Percentiles rank a stretch among this genome's conserved stretches.
Conservation (phyloP, 495 filamentous ascomycete genomes). For the Aspergillus asperescens region DNA sequence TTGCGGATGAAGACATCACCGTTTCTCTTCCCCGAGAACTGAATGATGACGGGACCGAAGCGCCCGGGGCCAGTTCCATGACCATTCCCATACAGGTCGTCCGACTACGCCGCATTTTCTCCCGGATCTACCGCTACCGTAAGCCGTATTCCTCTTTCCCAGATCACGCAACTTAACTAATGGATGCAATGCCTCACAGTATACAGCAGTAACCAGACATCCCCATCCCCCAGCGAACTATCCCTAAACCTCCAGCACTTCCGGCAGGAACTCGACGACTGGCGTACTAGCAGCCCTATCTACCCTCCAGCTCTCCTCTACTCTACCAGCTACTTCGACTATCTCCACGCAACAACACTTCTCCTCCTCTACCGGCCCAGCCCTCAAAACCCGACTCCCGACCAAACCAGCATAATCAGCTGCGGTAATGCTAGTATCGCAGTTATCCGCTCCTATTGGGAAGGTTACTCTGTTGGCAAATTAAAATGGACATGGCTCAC, state of each 20-base stretch:
- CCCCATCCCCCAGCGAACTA: conserved; percentile 33
- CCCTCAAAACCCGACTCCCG: conserved; percentile 43
- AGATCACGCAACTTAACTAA: not conserved
- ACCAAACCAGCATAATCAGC: conserved; percentile 38
- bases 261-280: conserved; percentile 46
- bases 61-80: conserved; percentile 36
- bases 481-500: conserved; percentile 54
- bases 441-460: conserved; percentile 48
- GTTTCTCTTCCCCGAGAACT: conserved; percentile 41
- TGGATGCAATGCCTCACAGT: conserved; percentile 24
- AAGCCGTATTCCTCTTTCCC: conserved; percentile 13
- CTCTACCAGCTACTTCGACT: conserved; percentile 46
- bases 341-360: conserved; percentile 49
- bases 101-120: conserved; percentile 45
- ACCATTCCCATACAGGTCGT: conserved; percentile 48
- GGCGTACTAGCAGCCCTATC: conserved; percentile 36
- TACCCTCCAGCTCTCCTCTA: conserved; percentile 42
- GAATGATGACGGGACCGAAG: conserved; percentile 42
- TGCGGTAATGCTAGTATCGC: conserved; percentile 48
- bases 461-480: conserved; percentile 45
- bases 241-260: conserved; percentile 35
- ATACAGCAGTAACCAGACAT: conserved; percentile 37
- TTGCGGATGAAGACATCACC: conserved; percentile 48
- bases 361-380: conserved; percentile 49
- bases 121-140: conserved; percentile 43